Evolutionary conservation across 306 rosid genomes (phyloP), one percentile per base, ranked within the genome.

Genomic region (Vicia sativa): DNA sequence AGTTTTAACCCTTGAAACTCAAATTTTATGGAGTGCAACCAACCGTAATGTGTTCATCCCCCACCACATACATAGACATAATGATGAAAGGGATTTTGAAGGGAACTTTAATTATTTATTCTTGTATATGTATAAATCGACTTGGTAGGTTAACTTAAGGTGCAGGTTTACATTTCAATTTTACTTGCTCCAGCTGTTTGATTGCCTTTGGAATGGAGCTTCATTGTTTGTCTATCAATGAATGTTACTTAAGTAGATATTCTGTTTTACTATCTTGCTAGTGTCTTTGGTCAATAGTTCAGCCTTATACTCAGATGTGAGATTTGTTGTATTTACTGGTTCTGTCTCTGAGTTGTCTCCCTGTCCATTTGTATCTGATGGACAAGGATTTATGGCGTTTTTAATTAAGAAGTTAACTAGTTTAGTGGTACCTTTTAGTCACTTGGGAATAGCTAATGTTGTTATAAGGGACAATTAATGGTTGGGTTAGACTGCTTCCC

Each of bases 221-320:
- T 67, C 29, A 43, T 44, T 37, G 55, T 18, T 48, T 48, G 26
- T 18, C 55, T 16, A 48, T 16, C 12, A 4, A 16, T 3, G 18
- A 48, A 16, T 48, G 54, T 16, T 15, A 28, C 44, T 19, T 62
- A 38, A 28, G 72, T 25, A 11, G 21, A 68, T 26, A 46, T 52
- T 67, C 62, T 72, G 66, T 35, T n/a, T 39, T 10, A 18, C 1
- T 35, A 45, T 1, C 66, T 34, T 43, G 41, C 18, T 16, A 9
- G 56, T 60, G 63, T 55, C 55, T 26, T 15, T 67, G 74, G 25
- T 14, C 56, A 28, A 42, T 42, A 46, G 13, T 77, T 65, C 50
- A 10, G 9, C 41, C 52, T 6, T 45, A 45, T 7, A 18, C 52
- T 7, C 9, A 45, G 52, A 45, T 45, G 50, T 45, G 55, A 48